Base-by-base conservation (phyloP, 768 basidiomycete species). In the Astraeus odoratus region DNA sequence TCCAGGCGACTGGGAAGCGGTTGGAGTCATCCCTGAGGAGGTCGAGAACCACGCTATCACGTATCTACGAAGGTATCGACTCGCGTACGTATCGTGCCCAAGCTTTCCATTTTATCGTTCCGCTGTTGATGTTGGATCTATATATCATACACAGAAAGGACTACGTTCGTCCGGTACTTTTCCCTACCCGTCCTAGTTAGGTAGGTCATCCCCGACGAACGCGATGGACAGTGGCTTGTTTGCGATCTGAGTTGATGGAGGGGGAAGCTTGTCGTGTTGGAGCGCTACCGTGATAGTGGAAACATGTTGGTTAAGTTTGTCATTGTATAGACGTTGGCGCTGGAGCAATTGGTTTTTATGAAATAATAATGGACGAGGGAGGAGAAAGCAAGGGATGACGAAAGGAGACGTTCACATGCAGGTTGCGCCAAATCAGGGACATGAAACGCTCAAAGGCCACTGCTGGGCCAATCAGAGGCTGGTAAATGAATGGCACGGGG, bases 11-110 rank as follows among this genome's bases (percentile, higher is more conserved):
- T 97, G 92, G 92, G 80, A 80, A 54, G 75, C 77, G 37, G 72
- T 96, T 49, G 86, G 87, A 19, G 80, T 97, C 46, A 67, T 67
- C 23, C 94, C 94, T 23, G 80, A 86, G 46, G 81, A 85, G 57
- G 76, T 98, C 50, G 94, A 98, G 70, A 73, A 78, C 43, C 80
- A 88, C 50, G 95, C 94, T 18, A 86, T 97, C 67, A 80, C 81
- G 49, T 93, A 91, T 66, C 73, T 99, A 54, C 76, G 95, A 66
- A 76, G 87, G 58, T 96, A 87, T 70, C 80, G 95, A 57, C 79
- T 83, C 55, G 80, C 86, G 87, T 94, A 71, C 64, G 89, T 86
- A 43, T 57, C n/a, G n/a, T n/a, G n/a, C n/a, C n/a, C n/a, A n/a
- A n/a, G n/a, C n/a, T n/a, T n/a, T n/a, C n/a, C n/a, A n/a, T n/a